phyloP scores from a whole-genome alignment of 257 asterid genomes.

The Anisodus tanguticus region DNA sequence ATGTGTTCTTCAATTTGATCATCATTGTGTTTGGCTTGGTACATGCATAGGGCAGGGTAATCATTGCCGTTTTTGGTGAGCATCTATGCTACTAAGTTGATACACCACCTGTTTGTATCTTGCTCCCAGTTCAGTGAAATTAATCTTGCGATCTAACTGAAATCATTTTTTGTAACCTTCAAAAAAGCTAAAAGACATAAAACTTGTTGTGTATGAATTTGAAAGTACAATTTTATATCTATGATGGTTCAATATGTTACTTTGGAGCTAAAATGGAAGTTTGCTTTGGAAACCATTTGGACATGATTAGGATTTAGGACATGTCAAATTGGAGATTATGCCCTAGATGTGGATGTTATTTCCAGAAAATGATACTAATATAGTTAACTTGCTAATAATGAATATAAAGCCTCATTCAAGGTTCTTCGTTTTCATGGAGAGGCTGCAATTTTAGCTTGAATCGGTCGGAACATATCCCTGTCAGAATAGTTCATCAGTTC shows the following conservation, averaged over 20 bases:
- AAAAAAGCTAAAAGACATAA: neutral
- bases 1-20: constrained; percentile 98
- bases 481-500: neutral
- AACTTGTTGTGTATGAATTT: neutral
- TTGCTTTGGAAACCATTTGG: neutral
- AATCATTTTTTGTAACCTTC: neutral
- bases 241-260: neutral
- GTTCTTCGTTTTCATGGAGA: neutral
- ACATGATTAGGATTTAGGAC: neutral
- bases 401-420: neutral
- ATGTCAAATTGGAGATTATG: constrained; percentile 10
- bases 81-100: constrained; percentile 28
- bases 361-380: neutral
- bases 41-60: constrained; percentile 90
- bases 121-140: neutral
- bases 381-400: neutral
- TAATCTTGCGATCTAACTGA: neutral
- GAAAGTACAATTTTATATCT: neutral
- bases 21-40: constrained; percentile 99
- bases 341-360: neutral
- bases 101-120: constrained; percentile 23
- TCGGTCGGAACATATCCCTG: neutral
- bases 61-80: constrained; percentile 93
- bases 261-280: constrained; percentile 14
- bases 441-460: constrained; percentile 13